Evolutionary conservation across 2,329 filamentous ascomycete species (phyloP).

Genomic region (Ascochyta rabiei): DNA sequence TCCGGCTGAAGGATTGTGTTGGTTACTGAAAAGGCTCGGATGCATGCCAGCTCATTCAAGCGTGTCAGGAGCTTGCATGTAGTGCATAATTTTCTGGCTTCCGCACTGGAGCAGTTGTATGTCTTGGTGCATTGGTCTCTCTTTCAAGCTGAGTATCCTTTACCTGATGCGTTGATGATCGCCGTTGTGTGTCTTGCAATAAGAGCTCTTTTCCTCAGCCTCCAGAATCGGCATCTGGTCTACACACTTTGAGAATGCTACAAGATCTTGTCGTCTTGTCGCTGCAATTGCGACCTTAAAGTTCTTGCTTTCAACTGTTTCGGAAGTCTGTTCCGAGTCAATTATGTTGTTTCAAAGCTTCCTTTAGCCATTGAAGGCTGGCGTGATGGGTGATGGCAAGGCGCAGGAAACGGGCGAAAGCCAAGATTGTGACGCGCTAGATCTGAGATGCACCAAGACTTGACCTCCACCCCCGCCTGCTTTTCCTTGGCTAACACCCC

Average conservation of each 20-base stretch:
- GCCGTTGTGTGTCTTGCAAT: too few species aligned
- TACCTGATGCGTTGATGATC: too few species aligned
- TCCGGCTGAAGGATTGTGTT: neutral
- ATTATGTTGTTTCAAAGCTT: neutral
- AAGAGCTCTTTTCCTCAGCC: neutral
- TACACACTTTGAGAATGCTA: neutral
- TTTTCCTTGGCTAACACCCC: constrained; percentile 5
- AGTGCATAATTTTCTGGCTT: neutral
- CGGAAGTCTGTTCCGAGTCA: neutral
- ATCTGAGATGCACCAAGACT: neutral
- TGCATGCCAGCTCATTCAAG: neutral
- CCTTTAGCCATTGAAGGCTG: neutral
- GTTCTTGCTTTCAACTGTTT: neutral
- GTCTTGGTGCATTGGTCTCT: neutral
- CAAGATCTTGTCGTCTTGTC: neutral
- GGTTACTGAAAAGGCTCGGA: neutral
- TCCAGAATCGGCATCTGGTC: neutral
- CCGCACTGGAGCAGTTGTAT: neutral
- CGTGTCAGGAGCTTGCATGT: neutral
- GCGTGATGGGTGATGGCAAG: neutral
- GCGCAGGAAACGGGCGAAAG: neutral
- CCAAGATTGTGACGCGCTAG: neutral
- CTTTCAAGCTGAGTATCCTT: too few species aligned
- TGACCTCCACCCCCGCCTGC: constrained; percentile 8
- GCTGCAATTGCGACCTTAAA: neutral